Base-by-base conservation (phyloP, 192 early-diverging fungal genomes). In the Umbelopsis vinacea region DNA sequence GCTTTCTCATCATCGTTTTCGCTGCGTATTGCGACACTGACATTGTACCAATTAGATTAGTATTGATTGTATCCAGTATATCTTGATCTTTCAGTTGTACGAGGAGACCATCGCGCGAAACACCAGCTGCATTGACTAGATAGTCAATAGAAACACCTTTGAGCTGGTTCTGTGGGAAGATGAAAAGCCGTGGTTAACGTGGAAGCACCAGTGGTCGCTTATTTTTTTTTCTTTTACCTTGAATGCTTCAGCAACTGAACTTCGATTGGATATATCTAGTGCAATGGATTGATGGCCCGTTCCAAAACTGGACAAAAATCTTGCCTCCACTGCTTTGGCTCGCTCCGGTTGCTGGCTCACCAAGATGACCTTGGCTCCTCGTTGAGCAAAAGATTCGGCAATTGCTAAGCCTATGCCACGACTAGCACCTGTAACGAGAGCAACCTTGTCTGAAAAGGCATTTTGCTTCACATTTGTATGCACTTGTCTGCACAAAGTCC, bases 321-420 rank as follows among this genome's bases (percentile, higher is more conserved):
- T 70, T 29, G 45, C 26, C 69, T 47, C 21, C 52, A 83, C 73
- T 68, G 74, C 43, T 22, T 69, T 15, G 24, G 83, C 82, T 68
- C 75, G 69, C 37, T 77, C 76, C 11, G 40, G 55, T 53, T 89
- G 71, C 8, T 87, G 85, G 5, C 91, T 89, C 2, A 89, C 72
- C 4, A 92, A 46, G 21, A 91, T 80, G 17, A 89, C 68, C 1
- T 76, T 78, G 2, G 86, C 86, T 2, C 89, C 89, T 3, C 88
- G 80, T 8, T 63, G 26, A 0, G 89, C 87, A 74, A 93, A 91
- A 15, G 87, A 82, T 43, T 81, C 66, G 6, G 89, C 88, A 70
- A 86, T 88, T 15, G 90, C 86, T 6, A 89, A 71, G 9, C 93
- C 93, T 69, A 95, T 94, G 12, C 93, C 93, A 52, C 93, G 88